phyloP scores from a whole-genome alignment of 2,329 filamentous ascomycete genomes.

The Xylariaceae sp. region DNA sequence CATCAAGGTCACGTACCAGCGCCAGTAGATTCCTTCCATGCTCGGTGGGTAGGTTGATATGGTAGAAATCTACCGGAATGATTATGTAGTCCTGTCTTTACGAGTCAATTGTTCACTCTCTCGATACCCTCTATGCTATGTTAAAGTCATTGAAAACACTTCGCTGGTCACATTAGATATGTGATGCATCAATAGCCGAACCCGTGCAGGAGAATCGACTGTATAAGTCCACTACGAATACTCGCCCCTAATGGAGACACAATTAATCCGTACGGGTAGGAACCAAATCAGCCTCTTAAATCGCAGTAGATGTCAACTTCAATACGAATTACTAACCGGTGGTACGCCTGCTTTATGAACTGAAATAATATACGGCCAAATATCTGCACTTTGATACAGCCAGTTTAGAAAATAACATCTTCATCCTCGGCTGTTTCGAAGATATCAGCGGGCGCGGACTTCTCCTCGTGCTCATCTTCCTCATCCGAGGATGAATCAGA shows the following conservation, averaged over 20 bases:
- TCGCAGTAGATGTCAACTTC: constrained; percentile 5
- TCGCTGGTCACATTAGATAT: not conserved
- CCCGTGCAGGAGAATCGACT: too few species aligned
- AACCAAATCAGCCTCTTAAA: too few species aligned
- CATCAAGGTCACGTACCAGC: constrained; percentile 95
- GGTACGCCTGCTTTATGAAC: constrained; percentile 16
- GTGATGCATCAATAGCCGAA: not conserved
- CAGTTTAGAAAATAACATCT: constrained; percentile 72
- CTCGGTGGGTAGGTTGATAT: not conserved
- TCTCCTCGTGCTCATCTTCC: constrained; percentile 28
- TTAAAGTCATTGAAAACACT: not conserved
- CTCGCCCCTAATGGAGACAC: too few species aligned
- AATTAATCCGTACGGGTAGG: too few species aligned
- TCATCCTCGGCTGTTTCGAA: constrained; percentile 72
- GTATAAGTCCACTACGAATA: too few species aligned
- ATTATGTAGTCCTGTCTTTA: not conserved
- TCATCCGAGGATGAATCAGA: not conserved
- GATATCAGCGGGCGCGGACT: constrained; percentile 55
- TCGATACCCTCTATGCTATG: not conserved
- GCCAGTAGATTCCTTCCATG: constrained; percentile 54
- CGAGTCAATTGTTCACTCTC: not conserved
- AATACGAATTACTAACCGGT: constrained; percentile 10
- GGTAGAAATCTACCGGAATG: too few species aligned
- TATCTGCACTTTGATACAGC: not conserved
- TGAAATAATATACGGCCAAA: constrained; percentile 15